These are phyloP conservation scores for Lichtheimia ramosa DNA, from an alignment of 371 early-diverging fungal species.

Conservation along the genomic window DNA sequence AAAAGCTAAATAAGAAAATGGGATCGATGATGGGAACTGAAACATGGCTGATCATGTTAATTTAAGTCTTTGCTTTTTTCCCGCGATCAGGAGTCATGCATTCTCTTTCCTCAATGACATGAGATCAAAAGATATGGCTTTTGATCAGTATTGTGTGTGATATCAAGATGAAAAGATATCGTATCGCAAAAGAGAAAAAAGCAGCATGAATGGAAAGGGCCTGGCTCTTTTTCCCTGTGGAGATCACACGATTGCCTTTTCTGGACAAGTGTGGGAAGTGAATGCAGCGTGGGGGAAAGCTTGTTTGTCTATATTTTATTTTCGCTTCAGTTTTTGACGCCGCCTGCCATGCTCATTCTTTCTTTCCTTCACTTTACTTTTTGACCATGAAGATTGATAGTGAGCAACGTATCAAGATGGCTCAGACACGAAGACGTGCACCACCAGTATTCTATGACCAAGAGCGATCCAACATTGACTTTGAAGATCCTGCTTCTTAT, in stretches of 20 bases:
- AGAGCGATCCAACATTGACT: not conserved
- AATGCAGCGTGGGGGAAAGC: not conserved
- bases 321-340: not conserved
- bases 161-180: no score
- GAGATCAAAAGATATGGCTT: no score
- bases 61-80: no score
- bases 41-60: no score
- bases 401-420: conserved; percentile 9
- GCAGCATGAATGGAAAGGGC: not conserved
- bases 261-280: not conserved
- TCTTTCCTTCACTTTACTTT: conserved; percentile 2
- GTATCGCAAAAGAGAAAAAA: not conserved
- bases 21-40: no score
- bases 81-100: no score
- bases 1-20: no score
- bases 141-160: no score
- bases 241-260: no score
- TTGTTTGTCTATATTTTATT: not conserved
- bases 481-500: conserved; percentile 6
- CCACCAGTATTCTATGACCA: not conserved
- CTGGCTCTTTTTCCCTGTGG: not conserved
- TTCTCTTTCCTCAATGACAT: no score
- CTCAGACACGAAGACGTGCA: not conserved
- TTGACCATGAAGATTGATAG: conserved; percentile 3
- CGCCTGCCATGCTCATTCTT: conserved; percentile 1